phyloP scores from a whole-genome alignment of 1,284 basidiomycete species.

The Puccinia novopanici region DNA sequence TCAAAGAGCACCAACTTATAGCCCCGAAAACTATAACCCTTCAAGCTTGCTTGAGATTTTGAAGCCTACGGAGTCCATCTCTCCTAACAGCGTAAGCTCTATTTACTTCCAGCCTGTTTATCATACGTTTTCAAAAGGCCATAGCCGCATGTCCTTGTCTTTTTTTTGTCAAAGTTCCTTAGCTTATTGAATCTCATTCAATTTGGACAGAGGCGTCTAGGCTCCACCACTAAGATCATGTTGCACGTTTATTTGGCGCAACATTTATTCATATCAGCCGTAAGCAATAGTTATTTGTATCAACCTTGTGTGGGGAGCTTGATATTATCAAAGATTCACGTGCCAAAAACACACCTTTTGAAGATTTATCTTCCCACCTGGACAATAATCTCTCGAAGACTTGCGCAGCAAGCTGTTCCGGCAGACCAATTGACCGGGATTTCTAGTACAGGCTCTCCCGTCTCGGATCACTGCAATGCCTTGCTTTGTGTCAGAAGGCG shows the following conservation, averaged over 20 bases:
- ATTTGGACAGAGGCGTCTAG: background rate
- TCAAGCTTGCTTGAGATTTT: background rate
- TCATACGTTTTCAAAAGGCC: background rate
- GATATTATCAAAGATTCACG: background rate
- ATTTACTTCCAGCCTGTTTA: background rate
- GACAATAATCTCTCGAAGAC: background rate
- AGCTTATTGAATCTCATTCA: too few relatives aligned
- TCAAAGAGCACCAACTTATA: background rate
- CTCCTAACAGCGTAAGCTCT: background rate
- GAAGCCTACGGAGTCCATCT: background rate
- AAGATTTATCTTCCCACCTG: slow-evolving; percentile 13
- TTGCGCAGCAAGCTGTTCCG: background rate
- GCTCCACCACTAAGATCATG: background rate
- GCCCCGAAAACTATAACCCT: background rate
- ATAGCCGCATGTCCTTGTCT: background rate
- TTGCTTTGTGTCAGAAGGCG: background rate
- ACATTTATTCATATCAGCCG: background rate
- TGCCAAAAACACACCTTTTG: background rate
- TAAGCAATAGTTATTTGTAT: background rate
- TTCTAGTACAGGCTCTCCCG: background rate
- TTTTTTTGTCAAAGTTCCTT: too few relatives aligned
- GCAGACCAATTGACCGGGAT: background rate
- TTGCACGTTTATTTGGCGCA: background rate
- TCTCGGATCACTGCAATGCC: background rate
- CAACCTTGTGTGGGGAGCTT: background rate